Evolutionary conservation across 2,329 filamentous ascomycete genomes (phyloP), one percentile per base, ranked within the genome.

Genomic region (Penicillium rolfsii): DNA sequence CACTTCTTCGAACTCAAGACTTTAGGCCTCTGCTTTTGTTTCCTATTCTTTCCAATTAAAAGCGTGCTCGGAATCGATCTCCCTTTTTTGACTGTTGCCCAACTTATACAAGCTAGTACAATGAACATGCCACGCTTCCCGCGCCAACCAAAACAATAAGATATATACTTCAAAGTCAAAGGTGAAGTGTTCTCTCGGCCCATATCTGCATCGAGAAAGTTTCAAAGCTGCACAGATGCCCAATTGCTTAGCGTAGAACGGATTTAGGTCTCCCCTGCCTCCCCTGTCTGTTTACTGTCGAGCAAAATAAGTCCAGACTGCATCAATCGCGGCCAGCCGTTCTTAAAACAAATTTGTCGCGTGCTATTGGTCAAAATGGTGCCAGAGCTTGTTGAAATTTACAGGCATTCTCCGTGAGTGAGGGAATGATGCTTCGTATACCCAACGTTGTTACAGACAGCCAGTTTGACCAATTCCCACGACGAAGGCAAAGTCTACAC

Each of bases 171-270:
- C 24, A 62, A 60, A 24, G 46, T 55, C 43, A 62, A 56, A 22
- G 59, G 59, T 56, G 62, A 64, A 33, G 59, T 46, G 12, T 62
- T 52, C 52, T 55, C 60, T 12, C 53, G 55, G 16, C 62, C 62
- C 8, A 52, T 64, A 16, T 40, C 24, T 50, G 62, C 53, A n/a
- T 50, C 60, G 9, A 50, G 54, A 9, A 22, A 43, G 12, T 28
- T 57, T 14, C 9, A 2, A 7, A 30, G 30, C 4, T 26, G 5
- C 14, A 48, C 36, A 49, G 14, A 22, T 22, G 43, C 40, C 9
- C 48, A 38, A 1, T 36, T 49, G 19, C 11, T 41, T 49, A 38
- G 38, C 22, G 24, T 55, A 9, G 7, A 33, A 52, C 28, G 38
- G 26, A n/a, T 52, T 4, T 30, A 9, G 35, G 19, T 61, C 12